Conservation (phyloP, 768 basidiomycete genomes). For the Lyophyllum semitale region DNA sequence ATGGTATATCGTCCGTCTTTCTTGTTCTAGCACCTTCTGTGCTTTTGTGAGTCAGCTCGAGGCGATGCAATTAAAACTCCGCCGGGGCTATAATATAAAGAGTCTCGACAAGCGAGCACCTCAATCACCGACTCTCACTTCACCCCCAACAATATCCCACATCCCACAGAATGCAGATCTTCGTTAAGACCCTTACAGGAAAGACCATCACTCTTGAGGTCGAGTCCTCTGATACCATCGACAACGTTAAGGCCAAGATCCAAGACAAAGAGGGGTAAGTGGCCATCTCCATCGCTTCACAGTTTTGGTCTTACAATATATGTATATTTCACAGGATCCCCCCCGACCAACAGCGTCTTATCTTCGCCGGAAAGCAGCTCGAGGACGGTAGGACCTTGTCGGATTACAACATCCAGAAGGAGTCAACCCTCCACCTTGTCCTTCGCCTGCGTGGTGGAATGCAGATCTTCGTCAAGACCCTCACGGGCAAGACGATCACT, state of each 20-base stretch:
- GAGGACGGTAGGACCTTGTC: slow-evolving; percentile 80
- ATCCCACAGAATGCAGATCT: slow-evolving; percentile 42
- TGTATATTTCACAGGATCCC: slow-evolving; percentile 60
- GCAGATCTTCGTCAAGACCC: slow-evolving; percentile 89
- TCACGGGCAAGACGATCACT: slow-evolving; percentile 92
- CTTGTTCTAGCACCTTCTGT: slow-evolving; percentile 45
- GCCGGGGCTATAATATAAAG: slow-evolving; percentile 31
- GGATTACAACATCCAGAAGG: slow-evolving; percentile 70
- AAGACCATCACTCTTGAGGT: slow-evolving; percentile 81
- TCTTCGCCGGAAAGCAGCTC: slow-evolving; percentile 83
- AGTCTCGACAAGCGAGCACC: not conserved
- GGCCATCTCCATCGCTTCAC: not conserved
- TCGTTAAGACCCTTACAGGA: slow-evolving; percentile 61
- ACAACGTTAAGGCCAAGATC: slow-evolving; percentile 80
- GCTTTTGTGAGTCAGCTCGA: slow-evolving; percentile 11
- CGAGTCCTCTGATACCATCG: slow-evolving; percentile 70
- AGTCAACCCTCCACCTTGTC: slow-evolving; percentile 60
- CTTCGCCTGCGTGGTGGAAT: slow-evolving; percentile 52
- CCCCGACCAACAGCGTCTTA: slow-evolving; percentile 77
- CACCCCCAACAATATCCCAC: slow-evolving; percentile 1
- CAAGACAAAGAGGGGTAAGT: slow-evolving; percentile 85
- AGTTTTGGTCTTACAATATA: not conserved
- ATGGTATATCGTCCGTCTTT: slow-evolving; percentile 26
- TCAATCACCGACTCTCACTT: not conserved
- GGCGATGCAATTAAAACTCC: slow-evolving; percentile 41